Base-by-base conservation (phyloP, 2,329 filamentous ascomycete species). In the Phyllachora maydis region DNA sequence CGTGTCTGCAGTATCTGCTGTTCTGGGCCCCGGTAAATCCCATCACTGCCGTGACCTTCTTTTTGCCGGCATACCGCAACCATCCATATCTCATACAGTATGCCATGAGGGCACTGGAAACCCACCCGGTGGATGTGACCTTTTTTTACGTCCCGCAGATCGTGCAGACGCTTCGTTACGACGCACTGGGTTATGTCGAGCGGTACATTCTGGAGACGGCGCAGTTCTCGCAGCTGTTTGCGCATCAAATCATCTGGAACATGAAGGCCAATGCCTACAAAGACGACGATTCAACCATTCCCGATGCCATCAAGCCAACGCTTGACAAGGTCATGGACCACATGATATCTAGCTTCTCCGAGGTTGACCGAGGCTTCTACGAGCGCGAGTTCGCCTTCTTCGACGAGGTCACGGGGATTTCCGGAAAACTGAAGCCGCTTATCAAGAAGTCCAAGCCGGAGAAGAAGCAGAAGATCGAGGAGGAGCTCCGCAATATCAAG, bases 221-320 rank as follows among this genome's bases (percentile, higher is more conserved):
- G 2, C 85, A 90, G 37, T 83, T 92, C 40, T 95, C 88, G n/a
- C 88, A 95, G 46, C 54, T 95, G 6, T 98, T 98, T 47, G 85
- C 90, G 3, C 90, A 99, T 45, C 88, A 99, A 40, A 95, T 98
- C 35, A 98, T 99, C 42, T 99, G 90, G 88, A 99, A 98, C 45
- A 98, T 99, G 75, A 98, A 95, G 46, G 88, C 88, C 16, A 99
- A 98, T 45, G 78, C 83, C 2, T 98, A 78, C 59, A 98, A 93
- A 46, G 90, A 98, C 34, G 85, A 98, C 38, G 81, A 93, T 35
- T 83, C 75, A 9, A 68, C 75, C 37, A 65, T 91, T 32, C 83
- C 88, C 11, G 88, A 98, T 46, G 65, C 70, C 4, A 76, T 93
- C 40, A 98, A 99, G 43, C 85, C 88, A 3, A 88, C 75, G 0